Conservation (phyloP, 345 rosid genomes). For the Murraya paniculata region DNA sequence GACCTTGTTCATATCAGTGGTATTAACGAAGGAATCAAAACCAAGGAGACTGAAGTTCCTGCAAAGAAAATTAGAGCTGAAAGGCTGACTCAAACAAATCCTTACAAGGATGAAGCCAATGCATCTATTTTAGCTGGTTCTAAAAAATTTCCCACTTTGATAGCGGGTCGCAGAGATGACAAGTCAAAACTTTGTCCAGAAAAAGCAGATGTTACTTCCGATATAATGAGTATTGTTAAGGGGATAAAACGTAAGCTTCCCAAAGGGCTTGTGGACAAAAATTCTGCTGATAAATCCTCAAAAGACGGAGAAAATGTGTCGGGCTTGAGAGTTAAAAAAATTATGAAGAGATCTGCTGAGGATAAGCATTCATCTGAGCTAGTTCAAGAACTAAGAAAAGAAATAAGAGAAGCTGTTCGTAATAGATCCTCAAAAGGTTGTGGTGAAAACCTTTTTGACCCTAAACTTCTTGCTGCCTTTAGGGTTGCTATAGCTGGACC, state of each 20-base stretch:
- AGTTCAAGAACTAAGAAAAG: conserved; percentile 82
- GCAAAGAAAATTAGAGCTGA: conserved; percentile 45
- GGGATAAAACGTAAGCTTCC: conserved; percentile 40
- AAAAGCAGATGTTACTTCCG: conserved; percentile 29
- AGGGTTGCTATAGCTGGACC: conserved; percentile 78
- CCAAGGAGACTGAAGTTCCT: conserved; percentile 34
- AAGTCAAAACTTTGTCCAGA: conserved; percentile 19
- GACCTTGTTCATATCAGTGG: conserved; percentile 30
- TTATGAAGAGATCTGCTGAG: conserved; percentile 63
- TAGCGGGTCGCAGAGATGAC: conserved; percentile 17
- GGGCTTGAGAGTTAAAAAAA: conserved; percentile 90
- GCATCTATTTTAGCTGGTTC: conserved; percentile 36
- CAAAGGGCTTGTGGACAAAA: conserved; percentile 26
- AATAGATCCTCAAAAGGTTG: conserved; percentile 59
- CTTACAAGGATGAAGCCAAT: conserved; percentile 28
- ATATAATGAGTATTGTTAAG: conserved; percentile 76
- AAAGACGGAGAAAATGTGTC: conserved; percentile 50
- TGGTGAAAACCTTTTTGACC: conserved; percentile 70
- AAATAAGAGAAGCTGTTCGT: conserved; percentile 85
- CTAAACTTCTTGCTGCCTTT: conserved; percentile 92
- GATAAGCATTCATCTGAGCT: conserved; percentile 65
- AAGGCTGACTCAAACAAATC: conserved; percentile 34
- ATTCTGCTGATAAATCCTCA: conserved; percentile 39
- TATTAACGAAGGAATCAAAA: conserved; percentile 33
- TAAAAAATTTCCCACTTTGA: conserved; percentile 15